Base-by-base conservation (phyloP, 2,329 filamentous ascomycete genomes). In the Aspergillus pseudoglaucus region DNA sequence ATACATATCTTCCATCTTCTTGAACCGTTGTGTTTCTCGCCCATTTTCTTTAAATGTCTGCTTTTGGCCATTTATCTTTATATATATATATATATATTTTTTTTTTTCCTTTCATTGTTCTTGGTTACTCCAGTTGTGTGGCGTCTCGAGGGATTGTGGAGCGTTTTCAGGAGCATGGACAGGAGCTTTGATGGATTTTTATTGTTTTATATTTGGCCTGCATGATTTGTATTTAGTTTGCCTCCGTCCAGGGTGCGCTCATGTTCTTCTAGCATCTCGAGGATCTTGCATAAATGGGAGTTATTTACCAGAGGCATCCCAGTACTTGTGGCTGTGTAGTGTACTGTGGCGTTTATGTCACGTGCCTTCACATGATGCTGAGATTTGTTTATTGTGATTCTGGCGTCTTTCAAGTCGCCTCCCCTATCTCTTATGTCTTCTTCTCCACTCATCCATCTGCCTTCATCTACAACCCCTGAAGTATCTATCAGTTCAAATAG, bases 101-200 rank as follows among this genome's bases (percentile, higher is more conserved):
- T 33, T 44, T 48, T 44, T 44, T 12, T 45, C n/a, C 39, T 46
- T 48, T 47, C 35, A 27, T 17, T 3, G 1, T 35, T n/a, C 33
- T 39, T 15, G 37, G 15, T 39, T 39, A 39, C 17, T 22, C 18
- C 42, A 47, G 42, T 48, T 52, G 46, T 47, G 42, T 44, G 62
- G 63, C 59, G 62, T 60, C 55, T 58, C 52, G 46, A 52, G 47
- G 55, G 54, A 42, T 44, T 54, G 50, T 43, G 46, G 52, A 47
- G 50, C 55, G 43, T 57, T 50, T 44, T 47, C 39, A 48, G 47
- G 55, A 56, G 58, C 61, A 64, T 65, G 51, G 57, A 50, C 46
- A 55, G 60, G 60, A 59, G 60, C 58, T 50, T 46, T 38, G 18
- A 15, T 57, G 47, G 52, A 46, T 25, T 42, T 51, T 15, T 38